A percentile compares a stretch with the other conserved stretches of the same genome.
Conservation (phyloP, 202 grass and related monocot species). For the Dendrocalamus latiflorus region DNA sequence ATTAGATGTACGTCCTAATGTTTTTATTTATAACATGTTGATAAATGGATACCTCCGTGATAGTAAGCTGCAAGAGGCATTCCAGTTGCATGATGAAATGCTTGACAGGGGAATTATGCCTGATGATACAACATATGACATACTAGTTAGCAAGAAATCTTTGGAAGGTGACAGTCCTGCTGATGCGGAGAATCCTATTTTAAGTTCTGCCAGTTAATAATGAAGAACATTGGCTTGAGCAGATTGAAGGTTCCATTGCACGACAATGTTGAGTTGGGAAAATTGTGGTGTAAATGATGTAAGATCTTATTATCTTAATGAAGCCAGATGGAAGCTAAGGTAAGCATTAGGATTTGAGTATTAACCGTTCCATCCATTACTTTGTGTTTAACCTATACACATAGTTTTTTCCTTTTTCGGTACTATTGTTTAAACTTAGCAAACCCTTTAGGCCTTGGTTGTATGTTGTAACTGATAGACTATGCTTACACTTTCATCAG, state of each 20-base stretch:
- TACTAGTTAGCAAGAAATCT: constrained; percentile 41
- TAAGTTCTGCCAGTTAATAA: constrained; percentile 13
- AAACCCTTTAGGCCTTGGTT: not conserved
- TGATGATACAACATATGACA: constrained; percentile 59
- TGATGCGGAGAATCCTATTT: constrained; percentile 16
- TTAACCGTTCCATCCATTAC: not conserved
- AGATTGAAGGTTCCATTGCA: not conserved
- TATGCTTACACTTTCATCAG: not conserved
- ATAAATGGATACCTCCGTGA: constrained; percentile 61
- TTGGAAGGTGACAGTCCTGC: not conserved
- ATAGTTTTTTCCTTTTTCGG: not conserved
- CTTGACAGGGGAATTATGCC: constrained; percentile 53
- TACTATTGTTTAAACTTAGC: not conserved
- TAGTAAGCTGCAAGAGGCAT: constrained; percentile 65
- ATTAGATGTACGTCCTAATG: constrained; percentile 58
- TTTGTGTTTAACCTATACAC: not conserved
- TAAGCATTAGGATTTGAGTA: not conserved
- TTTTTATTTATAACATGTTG: constrained; percentile 71
- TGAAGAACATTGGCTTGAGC: not conserved
- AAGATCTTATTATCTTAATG: constrained; percentile 6
- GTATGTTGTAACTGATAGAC: not conserved
- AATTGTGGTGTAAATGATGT: constrained; percentile 15
- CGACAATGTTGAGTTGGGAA: not conserved
- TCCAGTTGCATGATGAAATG: constrained; percentile 87
- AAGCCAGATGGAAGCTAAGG: constrained; percentile 8